Evolutionary conservation across 1,284 basidiomycete species (phyloP), one percentile per base, ranked within the genome.

Genomic region (Cryptococcus sp.): DNA sequence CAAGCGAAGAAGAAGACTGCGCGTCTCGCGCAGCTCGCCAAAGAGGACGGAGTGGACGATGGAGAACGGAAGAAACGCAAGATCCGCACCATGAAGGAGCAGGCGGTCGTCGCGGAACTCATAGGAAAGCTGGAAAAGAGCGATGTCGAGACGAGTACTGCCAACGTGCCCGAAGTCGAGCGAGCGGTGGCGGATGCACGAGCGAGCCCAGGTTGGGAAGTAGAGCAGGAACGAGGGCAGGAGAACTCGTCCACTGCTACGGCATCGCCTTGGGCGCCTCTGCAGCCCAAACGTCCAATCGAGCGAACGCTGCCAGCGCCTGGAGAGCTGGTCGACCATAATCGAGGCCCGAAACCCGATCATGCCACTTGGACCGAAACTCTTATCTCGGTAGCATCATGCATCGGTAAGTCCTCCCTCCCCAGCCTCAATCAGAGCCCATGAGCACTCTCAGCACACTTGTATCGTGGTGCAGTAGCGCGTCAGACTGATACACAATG

Each of bases 371-470:
- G 58, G 58, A 53, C 58, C 7, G 41, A 49, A 19, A 56, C 50
- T 10, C 40, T 60, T 16, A 45, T 60, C 2, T 35, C 58, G 6
- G 44, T 60, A 15, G 54, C 58, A 5, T 42, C 39, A n/a, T 60
- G 58, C 31, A 60, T 60, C 17, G 58, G 58, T 60, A 17, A 38
- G 58, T 53, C 5, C 7, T 17, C 3, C 22, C 19, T 5, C 25
- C 23, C 35, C 22, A 23, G 5, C 19, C 25, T 6, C 25, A 25
- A 25, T 6, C 25, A 25, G 25, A n/a, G 10, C 23, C n/a, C 17
- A 6, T 23, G 17, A 17, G 20, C 41, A 20, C 16, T 20, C 39
- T 20, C 7, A 3, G 35, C 5, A 11, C 13, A 15, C 53, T 54
- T 13, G 38, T 47, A 22, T 13, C 39, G 46, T n/a, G 10, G 23